Evolutionary conservation across 106 monocot genomes (phyloP).

Genomic region (Apostasia ramifera): DNA sequence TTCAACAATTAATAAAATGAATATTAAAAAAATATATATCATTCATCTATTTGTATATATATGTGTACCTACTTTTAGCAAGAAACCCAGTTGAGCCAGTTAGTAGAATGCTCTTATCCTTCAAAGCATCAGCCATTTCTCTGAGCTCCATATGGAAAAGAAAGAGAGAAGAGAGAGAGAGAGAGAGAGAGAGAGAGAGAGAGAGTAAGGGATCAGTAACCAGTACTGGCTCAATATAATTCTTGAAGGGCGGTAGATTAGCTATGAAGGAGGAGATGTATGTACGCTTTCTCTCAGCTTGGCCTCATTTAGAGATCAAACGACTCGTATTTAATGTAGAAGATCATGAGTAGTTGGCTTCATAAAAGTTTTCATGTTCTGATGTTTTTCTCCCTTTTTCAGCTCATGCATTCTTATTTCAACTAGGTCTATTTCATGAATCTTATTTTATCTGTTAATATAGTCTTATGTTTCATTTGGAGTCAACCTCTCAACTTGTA

Average conservation of each 20-base stretch:
- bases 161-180: too few species aligned
- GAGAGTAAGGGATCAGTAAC: too few species aligned
- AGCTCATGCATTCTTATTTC: too few species aligned
- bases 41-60: too few species aligned
- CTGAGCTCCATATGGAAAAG: conserved; percentile 14
- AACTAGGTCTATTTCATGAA: too few species aligned
- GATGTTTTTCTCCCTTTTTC: too few species aligned
- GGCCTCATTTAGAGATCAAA: not conserved
- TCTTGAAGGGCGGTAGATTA: not conserved
- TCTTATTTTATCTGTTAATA: too few species aligned
- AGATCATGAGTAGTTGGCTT: not conserved
- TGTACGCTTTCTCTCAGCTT: not conserved
- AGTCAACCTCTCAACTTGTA: too few species aligned
- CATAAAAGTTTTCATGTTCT: conserved; percentile 2
- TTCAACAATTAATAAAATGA: not conserved
- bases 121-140: conserved; percentile 22
- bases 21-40: not conserved
- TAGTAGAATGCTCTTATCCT: conserved; percentile 39
- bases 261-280: not conserved
- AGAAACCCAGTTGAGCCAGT: conserved; percentile 61
- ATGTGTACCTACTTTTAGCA: conserved; percentile 29
- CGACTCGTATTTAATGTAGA: not conserved
- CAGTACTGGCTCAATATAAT: not conserved
- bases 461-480: too few species aligned
- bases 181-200: too few species aligned